A percentile compares a stretch with the other conserved stretches of the same genome.
Evolutionary conservation across 805 yeast genomes (phyloP).

Genomic region (Ogataea glucozyma): DNA sequence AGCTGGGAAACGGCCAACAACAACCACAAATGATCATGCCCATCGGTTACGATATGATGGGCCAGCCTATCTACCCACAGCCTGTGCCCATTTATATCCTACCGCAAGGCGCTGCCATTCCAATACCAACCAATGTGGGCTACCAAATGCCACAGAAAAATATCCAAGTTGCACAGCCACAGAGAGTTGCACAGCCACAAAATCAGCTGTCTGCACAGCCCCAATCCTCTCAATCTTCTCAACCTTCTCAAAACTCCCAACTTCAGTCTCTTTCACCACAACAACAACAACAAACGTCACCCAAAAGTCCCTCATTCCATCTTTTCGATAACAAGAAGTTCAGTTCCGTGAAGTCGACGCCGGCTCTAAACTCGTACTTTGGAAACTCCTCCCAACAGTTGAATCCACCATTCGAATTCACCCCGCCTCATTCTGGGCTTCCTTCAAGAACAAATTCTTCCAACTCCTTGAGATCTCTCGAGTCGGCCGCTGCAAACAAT

Average conservation of each 20-base stretch:
- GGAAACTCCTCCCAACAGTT: slow-evolving; percentile 9
- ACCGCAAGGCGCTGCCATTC: slow-evolving; percentile 18
- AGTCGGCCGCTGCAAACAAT: slow-evolving; percentile 50
- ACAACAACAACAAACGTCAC: slow-evolving; percentile 13
- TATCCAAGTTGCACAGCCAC: slow-evolving; percentile 14
- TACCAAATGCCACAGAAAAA: slow-evolving; percentile 6
- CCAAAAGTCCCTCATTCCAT: slow-evolving; percentile 18
- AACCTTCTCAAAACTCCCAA: slow-evolving; percentile 6
- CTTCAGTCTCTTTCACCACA: slow-evolving; percentile 7
- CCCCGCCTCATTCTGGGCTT: slow-evolving; percentile 23
- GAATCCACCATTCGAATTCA: slow-evolving; percentile 20
- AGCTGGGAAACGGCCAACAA: slow-evolving; percentile 12
- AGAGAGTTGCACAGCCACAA: too few relatives aligned
- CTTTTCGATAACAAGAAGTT: slow-evolving; percentile 14
- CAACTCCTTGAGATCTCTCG: slow-evolving; percentile 50
- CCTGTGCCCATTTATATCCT: slow-evolving; percentile 23
- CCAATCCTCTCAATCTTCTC: neutral
- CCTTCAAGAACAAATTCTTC: slow-evolving; percentile 18
- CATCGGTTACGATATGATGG: slow-evolving; percentile 33
- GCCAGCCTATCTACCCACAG: slow-evolving; percentile 35
- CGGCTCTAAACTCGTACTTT: slow-evolving; percentile 24
- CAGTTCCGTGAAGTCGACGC: slow-evolving; percentile 27
- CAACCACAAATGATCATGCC: slow-evolving; percentile 29
- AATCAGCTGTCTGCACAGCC: neutral
- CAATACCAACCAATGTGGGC: slow-evolving; percentile 25